Conservation (phyloP, 176 grass and related monocot genomes). For the barley (Hordeum vulgare) region MorexV3_pseudomolecules_assembly NC_058521.1:302344616-302345115, state of each 20-base stretch:
- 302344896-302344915: conserved; percentile 14
- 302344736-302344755: conserved; percentile 2
- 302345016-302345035: conserved; percentile 22
- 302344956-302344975: conserved; percentile 85
- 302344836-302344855: conserved; percentile 95
- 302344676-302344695: background rate
- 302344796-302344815: conserved; percentile 98
- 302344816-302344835: conserved; percentile 98
- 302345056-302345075: background rate
- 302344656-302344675: background rate
- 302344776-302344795: conserved; percentile 46
- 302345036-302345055: background rate
- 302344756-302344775: conserved; percentile 50
- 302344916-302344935: conserved; percentile 5
- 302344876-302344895: background rate
- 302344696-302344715: conserved; percentile 12
- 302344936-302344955: conserved; percentile 75
- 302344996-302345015: conserved; percentile 97
- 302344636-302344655: background rate
- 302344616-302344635: conserved; percentile 13
- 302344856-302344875: conserved; percentile 93
- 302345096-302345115: background rate
- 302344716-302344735: background rate
- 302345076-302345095: background rate
- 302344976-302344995: conserved; percentile 95